phyloP scores from a whole-genome alignment of 1,284 basidiomycete genomes.

The Trichosporon inkin region DNA sequence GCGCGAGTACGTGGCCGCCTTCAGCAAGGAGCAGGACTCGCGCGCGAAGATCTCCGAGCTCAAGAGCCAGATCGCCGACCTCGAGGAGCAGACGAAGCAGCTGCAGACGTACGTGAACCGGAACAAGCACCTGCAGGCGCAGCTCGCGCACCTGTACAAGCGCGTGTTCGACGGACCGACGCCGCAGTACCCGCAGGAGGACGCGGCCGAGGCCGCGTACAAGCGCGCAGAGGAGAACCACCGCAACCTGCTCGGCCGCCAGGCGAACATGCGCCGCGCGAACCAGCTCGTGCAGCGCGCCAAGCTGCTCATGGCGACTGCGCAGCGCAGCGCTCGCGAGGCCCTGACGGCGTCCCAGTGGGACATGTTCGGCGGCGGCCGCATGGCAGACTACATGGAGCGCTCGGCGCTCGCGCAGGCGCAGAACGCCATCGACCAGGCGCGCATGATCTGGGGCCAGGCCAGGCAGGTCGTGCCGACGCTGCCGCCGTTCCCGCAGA shows the following conservation, averaged over 20 bases:
- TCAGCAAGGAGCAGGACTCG: slow-evolving; percentile 20
- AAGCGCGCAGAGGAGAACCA: slow-evolving; percentile 5
- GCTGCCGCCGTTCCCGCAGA: slow-evolving; percentile 11
- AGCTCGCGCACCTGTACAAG: slow-evolving; percentile 22
- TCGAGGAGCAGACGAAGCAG: slow-evolving; percentile 10
- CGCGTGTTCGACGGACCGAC: slow-evolving; percentile 22
- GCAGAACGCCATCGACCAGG: slow-evolving; percentile 23
- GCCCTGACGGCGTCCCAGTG: slow-evolving; percentile 5
- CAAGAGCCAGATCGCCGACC: slow-evolving; percentile 12
- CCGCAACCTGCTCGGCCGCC: not conserved
- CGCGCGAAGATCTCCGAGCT: slow-evolving; percentile 23
- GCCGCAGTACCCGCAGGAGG: slow-evolving; percentile 24
- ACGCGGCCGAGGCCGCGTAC: slow-evolving; percentile 17
- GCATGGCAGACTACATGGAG: slow-evolving; percentile 16
- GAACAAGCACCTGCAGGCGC: slow-evolving; percentile 9
- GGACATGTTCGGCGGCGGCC: slow-evolving; percentile 12
- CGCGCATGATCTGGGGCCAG: slow-evolving; percentile 20
- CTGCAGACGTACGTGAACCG: slow-evolving; percentile 10
- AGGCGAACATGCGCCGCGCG: slow-evolving; percentile 17
- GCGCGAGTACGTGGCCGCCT: slow-evolving; percentile 24
- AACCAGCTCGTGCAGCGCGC: slow-evolving; percentile 21
- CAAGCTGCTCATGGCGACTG: slow-evolving; percentile 12
- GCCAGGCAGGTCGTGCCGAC: slow-evolving; percentile 19
- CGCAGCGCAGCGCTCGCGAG: slow-evolving; percentile 5
- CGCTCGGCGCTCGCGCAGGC: slow-evolving; percentile 20